Evolutionary conservation across 768 basidiomycete species (phyloP), one percentile per base, ranked within the genome.

Genomic region (Omphalotus guepiniiformis): DNA sequence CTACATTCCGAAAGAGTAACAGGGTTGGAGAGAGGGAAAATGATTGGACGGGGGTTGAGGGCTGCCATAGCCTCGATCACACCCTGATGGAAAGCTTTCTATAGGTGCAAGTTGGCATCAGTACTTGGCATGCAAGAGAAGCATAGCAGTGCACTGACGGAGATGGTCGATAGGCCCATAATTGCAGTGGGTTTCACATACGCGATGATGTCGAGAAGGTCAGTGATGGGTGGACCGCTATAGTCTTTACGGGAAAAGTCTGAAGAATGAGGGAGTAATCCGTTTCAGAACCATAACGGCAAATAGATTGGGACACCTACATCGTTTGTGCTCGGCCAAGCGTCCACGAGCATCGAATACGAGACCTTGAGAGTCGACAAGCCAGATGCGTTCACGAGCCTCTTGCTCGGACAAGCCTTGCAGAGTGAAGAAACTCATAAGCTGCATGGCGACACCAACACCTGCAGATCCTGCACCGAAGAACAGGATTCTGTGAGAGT

Each of bases 381-480:
- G 80, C 69, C 82, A 90, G 53, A 90, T 85, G 43, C 78, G 70
- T 40, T 70, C 68, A 55, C 67, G 78, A 6, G 88, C 87, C 53
- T 87, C 82, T 50, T 85, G 77, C 53, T 79, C 81, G n/a, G 67
- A 70, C 62, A 88, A 52, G 11, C 86, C 85, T 36, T 77, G 68
- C 53, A 90, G 66, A 34, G 79, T 89, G 75, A 93, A 93, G 78
- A 93, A 95, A 64, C 86, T 88, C 73, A 85, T 80, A 40, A 91
- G 70, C 62, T 95, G 92, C 69, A 80, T 83, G 48, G 85, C 93
- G 39, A 97, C 94, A 39, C 93, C 94, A 42, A 96, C 88, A 51
- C 92, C 93, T 2, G 91, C 90, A 23, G 85, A 88, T 3, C 94
- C 94, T 3, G 93, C 91, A n/a, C 94, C 94, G 48, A 91, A 85